Base-by-base conservation (phyloP, 768 basidiomycete genomes). In the Serendipita vermifera region DNA sequence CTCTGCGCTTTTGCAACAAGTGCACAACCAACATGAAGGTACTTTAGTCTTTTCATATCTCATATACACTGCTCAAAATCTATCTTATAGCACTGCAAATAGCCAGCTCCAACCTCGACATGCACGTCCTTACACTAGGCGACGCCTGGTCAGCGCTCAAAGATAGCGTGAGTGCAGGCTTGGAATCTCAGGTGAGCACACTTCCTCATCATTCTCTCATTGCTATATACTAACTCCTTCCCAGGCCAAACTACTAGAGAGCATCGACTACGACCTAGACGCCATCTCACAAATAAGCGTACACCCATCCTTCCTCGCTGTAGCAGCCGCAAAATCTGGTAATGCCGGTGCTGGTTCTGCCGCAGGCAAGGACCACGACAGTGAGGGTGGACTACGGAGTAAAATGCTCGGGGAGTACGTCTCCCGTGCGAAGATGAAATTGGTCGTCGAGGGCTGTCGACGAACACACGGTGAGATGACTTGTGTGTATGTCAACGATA, bases 351-450 rank as follows among this genome's bases (percentile, higher is more conserved):
- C 41, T 9, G 24, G 14, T 9, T 22, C 41, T 11, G 24, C 9
- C 20, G 24, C 14, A 22, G 41, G 24, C 14, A 43, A 24, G 24
- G 41, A 43, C 11, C 14, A 9, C 14, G 41, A 43, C 20, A 36
- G 9, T 36, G 84, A 87, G 57, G 72, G 76, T 0, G 87, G 85
- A 2, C 81, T 81, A 56, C 76, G 72, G 55, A 76, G 76, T 13
- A 73, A 87, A 40, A 84, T 82, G 9, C 67, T 91, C 36, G 85
- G 82, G 9, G 86, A 87, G 65, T 91, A 89, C 66, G 86, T 91
- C 24, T 83, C 83, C 14, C 76, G 73, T 60, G 77, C 72, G 51
- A 87, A 82, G 70, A 91, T 91, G 87, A 76, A 73, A 62, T 77
- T 85, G 64, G 87, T 91, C 1, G 84, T 80, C 2, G 83, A 83